Evolutionary conservation across 78 protist genomes (phyloP).

Genomic region (Blattamonas nauphoetae): DNA sequence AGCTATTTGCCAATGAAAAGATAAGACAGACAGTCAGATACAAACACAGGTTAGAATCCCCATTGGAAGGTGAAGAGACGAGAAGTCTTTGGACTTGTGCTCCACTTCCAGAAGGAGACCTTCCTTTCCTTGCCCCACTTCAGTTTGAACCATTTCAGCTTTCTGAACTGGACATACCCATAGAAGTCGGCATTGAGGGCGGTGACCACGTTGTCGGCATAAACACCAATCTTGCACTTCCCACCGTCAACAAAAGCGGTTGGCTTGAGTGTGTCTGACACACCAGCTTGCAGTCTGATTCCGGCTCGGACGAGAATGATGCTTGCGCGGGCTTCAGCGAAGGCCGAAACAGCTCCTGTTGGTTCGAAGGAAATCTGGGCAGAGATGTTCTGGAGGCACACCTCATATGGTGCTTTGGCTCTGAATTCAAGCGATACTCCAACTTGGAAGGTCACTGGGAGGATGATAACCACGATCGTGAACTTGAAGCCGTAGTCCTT

Average conservation of each 20-base stretch:
- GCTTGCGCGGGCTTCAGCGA: neutral
- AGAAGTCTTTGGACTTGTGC: too few species aligned
- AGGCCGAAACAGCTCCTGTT: neutral
- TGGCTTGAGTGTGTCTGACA: neutral
- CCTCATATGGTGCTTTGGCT: neutral
- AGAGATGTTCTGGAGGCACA: neutral
- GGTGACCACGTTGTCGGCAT: neutral
- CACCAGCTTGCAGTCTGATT: neutral
- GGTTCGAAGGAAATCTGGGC: neutral
- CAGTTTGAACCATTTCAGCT: neutral
- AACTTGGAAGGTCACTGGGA: neutral
- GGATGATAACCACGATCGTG: neutral
- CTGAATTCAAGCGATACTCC: neutral
- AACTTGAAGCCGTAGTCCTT: neutral
- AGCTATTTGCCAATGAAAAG: too few species aligned
- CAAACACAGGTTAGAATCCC: too few species aligned
- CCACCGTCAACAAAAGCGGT: neutral
- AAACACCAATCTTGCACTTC: neutral
- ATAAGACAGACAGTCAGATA: too few species aligned
- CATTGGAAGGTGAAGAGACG: too few species aligned
- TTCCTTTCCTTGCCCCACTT: neutral
- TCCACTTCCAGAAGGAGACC: neutral
- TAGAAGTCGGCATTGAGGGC: neutral
- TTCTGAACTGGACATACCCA: neutral
- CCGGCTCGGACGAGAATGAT: neutral